Base-by-base conservation (phyloP, 441 rosid genomes). In the Pelargonium australe region DNA sequence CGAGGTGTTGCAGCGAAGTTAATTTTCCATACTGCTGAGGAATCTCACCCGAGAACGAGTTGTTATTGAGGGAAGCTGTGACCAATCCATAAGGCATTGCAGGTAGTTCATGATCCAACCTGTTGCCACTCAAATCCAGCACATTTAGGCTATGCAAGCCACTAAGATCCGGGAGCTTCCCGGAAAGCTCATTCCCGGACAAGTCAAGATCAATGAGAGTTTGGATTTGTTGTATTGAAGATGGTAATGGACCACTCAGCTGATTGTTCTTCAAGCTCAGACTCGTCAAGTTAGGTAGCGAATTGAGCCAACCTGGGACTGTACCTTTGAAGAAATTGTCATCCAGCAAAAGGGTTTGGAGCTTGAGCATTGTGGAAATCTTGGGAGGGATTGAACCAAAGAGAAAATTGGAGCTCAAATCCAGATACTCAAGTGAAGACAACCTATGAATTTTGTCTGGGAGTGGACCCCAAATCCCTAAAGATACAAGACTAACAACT, bases 391-490 rank as follows among this genome's bases (percentile, higher is more conserved):
- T 74, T 13, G 87, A 78, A 64, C 96, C 95, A 66, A 77, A 88
- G 66, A 88, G 81, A 74, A 84, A 82, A 78, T 90, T 90, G 58
- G 87, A 79, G 58, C 92, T 85, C 75, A 90, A 84, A 73, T 90
- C 92, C 80, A 90, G 76, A 63, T 78, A 76, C 65, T 86, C 90
- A n/a, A 90, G 89, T 19, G 86, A 79, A 68, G 78, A 74, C 65
- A 90, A 67, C 61, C 96, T 62, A 72, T 81, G 93, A 62, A 87
- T 85, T 65, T 90, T 90, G 80, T 85, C 90, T 2, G 90, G 91
- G 57, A 88, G 86, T 25, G 85, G 81, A 23, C 96, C 96, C 96
- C 96, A 88, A 67, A 90, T 86, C 40, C 96, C 93, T 43, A 88
- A 57, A 70, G 90, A 84, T 60, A 83, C 72, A 57, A 90, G 76